Evolutionary conservation across 805 yeast species (phyloP).

Genomic region (Candida glaebosa): DNA sequence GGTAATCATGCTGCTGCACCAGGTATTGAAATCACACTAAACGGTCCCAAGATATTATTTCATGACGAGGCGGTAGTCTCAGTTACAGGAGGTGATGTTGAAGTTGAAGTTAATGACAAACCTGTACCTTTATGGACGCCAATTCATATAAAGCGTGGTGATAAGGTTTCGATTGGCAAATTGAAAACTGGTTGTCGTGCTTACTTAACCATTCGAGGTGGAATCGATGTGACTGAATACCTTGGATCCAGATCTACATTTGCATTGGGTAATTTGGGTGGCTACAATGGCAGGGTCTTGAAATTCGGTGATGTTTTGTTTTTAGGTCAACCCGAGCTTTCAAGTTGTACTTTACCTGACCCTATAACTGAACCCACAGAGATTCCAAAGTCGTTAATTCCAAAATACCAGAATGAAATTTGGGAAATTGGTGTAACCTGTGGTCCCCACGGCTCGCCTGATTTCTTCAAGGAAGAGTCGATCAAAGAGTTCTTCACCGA

Average conservation of each 20-base stretch:
- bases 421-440: conserved; percentile 94
- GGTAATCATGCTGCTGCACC: conserved; percentile 84
- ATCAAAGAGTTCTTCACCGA: conserved; percentile 70
- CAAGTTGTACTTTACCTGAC: conserved; percentile 66
- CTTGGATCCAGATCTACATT: conserved; percentile 96
- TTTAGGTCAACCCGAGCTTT: conserved; percentile 71
- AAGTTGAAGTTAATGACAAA: conserved; percentile 62
- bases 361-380: conserved; percentile 64
- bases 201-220: conserved; percentile 86
- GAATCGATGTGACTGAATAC: conserved; percentile 90
- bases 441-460: conserved; percentile 98
- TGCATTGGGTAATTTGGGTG: conserved; percentile 91
- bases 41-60: conserved; percentile 83
- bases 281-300: conserved; percentile 87
- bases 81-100: conserved; percentile 81
- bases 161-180: conserved; percentile 77
- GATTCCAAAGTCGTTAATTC: conserved; percentile 55
- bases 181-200: conserved; percentile 81
- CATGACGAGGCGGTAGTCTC: conserved; percentile 77
- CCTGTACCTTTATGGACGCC: conserved; percentile 68
- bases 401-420: conserved; percentile 46
- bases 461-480: conserved; percentile 77
- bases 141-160: conserved; percentile 66
- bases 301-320: conserved; percentile 91
- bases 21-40: conserved; percentile 83